Evolutionary conservation across 352 stramenopile species (phyloP), one percentile per base, ranked within the genome.

Genomic region (Pythium brassicae): DNA sequence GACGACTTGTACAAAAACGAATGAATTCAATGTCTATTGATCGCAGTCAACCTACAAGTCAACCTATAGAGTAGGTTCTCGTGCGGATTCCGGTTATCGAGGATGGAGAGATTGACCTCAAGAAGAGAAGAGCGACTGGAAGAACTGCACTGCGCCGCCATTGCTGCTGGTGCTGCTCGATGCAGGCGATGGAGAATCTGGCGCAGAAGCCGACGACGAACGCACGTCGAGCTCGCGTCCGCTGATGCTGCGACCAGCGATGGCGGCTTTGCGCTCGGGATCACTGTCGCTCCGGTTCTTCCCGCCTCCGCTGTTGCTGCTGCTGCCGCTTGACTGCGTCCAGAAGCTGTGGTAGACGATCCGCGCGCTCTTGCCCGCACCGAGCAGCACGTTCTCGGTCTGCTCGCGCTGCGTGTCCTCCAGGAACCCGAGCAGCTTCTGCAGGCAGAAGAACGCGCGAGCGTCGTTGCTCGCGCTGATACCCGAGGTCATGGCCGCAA

Each of bases 311-410:
- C 27, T 57, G 19, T 26, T 50, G 52, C 50, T 43, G 25, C 27
- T 57, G 19, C 35, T 50, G 52, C 50, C 34, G 25, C 40, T 60
- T 14, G 62, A 54, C 14, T 76, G 56, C 25, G 80, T 90, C 80
- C 80, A 90, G 61, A 90, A 90, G 2, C 69, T 62, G 17, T 68
- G 42, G 37, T 84, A 90, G 19, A 74, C 57, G 62, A 90, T 80
- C 46, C 68, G 53, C 20, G 72, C 83, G 27, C 76, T 77, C 45
- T 86, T 76, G 4, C 71, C 77, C 2, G 75, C 68, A 9, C 79
- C 79, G 4, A 88, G 71, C 7, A 90, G 66, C 20, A 85, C 44
- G 34, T 84, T 72, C 63, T 87, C 70, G 37, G 83, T 71, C 19
- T 63, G 69, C 44, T 81, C 68, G 27, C 79, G 76, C 47, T 83